Conservation (phyloP, 2,329 filamentous ascomycete species). For the Colletotrichum coccodes region DNA sequence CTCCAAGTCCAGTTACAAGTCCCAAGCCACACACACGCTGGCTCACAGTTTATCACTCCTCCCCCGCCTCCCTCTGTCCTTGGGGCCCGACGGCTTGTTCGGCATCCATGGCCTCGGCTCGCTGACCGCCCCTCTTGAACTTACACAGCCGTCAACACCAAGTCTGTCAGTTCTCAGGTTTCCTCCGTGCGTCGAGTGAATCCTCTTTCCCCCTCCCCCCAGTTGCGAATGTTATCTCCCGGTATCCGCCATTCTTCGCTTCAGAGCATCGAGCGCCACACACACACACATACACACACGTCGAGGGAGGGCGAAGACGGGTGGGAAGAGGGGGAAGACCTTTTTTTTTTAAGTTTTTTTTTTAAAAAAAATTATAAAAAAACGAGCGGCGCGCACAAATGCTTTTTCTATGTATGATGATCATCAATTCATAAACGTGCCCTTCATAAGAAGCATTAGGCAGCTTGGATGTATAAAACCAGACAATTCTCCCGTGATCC, state of each 20-base stretch:
- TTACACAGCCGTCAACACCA: neutral
- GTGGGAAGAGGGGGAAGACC: no score
- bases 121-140: neutral
- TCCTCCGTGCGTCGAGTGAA: neutral
- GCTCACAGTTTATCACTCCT: no score
- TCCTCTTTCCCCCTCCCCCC: neutral
- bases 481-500: conserved; percentile 14
- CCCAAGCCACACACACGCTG: no score
- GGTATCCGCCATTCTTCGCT: neutral
- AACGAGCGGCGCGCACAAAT: conserved; percentile 16
- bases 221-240: neutral
- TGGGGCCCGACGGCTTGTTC: neutral
- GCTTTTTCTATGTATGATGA: conserved; percentile 30
- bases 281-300: neutral
- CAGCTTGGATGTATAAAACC: conserved; percentile 22
- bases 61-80: no score
- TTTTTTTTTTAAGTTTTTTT: neutral
- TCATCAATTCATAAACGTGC: conserved; percentile 33
- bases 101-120: conserved; percentile 11
- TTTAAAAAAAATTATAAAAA: conserved; percentile 10
- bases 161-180: conserved; percentile 1
- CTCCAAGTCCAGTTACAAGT: no score
- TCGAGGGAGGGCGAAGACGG: neutral
- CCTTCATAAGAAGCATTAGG: conserved; percentile 31
- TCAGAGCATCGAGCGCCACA: neutral